A percentile compares a stretch with the other conserved stretches of the same genome.
Evolutionary conservation across 441 rosid species (phyloP).

Genomic region (Biscutella laevigata): DNA sequence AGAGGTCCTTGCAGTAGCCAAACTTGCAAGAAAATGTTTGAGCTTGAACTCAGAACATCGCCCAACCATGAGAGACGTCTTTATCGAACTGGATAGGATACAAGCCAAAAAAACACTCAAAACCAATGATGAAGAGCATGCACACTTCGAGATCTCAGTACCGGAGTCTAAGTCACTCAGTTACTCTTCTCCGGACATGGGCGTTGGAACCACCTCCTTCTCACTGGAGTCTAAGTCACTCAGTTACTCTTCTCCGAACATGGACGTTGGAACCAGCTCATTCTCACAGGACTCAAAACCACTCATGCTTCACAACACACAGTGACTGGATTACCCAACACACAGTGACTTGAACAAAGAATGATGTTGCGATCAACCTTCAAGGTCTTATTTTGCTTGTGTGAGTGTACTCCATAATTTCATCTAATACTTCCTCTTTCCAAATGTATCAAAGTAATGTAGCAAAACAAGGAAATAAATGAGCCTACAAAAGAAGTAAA

Average conservation of each 20-base stretch:
- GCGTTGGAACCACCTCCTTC: constrained; percentile 6
- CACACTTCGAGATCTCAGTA: neutral
- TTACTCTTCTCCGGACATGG: constrained; percentile 12
- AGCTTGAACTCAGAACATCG: constrained; percentile 30
- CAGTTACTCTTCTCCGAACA: constrained; percentile 7
- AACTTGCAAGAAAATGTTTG: constrained; percentile 32
- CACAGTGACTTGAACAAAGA: neutral
- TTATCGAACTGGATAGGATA: constrained; percentile 23
- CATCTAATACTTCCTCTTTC: neutral
- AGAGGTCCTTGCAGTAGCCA: constrained; percentile 28
- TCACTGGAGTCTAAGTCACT: constrained; percentile 10
- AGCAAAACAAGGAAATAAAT: neutral
- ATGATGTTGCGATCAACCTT: neutral
- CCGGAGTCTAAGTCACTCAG: neutral
- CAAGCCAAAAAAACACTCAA: constrained; percentile 1
- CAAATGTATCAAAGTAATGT: neutral
- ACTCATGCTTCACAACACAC: constrained; percentile 7
- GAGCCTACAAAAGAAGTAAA: neutral
- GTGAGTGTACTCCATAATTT: neutral
- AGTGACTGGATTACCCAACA: constrained; percentile 3
- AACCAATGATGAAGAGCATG: constrained; percentile 11
- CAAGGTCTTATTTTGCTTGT: neutral
- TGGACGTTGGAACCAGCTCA: constrained; percentile 3
- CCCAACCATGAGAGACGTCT: constrained; percentile 38
- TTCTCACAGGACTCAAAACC: constrained; percentile 14